Conservation (phyloP, 2,329 filamentous ascomycete species). For the Alternaria novae-zelandiae region DNA sequence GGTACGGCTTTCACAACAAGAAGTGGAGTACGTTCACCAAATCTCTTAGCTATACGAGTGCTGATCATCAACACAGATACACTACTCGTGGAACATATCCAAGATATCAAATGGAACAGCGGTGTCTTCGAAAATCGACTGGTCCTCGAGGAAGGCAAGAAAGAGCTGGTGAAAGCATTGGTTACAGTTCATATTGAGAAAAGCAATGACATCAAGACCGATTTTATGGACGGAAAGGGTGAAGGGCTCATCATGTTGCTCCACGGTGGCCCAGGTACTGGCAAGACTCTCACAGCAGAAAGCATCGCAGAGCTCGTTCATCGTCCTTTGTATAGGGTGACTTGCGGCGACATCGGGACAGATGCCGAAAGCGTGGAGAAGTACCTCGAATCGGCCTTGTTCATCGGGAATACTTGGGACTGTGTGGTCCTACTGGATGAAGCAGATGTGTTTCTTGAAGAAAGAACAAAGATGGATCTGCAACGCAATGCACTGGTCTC, state of each 20-base stretch:
- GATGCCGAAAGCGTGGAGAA: constrained; percentile 13
- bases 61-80: fast-evolving
- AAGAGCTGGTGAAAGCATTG: not conserved
- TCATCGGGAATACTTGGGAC: constrained; percentile 45
- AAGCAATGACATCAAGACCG: fast-evolving
- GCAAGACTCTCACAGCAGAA: constrained; percentile 20
- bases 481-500: constrained; percentile 29
- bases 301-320: not conserved
- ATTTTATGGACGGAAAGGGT: constrained; percentile 55
- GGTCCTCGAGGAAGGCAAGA: not conserved
- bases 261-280: constrained; percentile 24
- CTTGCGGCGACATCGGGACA: constrained; percentile 9
- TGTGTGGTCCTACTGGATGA: constrained; percentile 54
- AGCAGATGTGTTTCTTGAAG: constrained; percentile 61
- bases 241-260: constrained; percentile 24
- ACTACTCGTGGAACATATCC: not conserved
- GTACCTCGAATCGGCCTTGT: not conserved
- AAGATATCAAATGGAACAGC: not conserved
- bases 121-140: not conserved
- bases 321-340: not conserved
- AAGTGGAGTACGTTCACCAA: not conserved
- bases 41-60: not conserved
- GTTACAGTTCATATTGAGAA: not conserved
- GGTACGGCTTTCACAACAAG: not conserved
- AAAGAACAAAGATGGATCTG: constrained; percentile 39